Evolutionary conservation across 2,329 filamentous ascomycete genomes (phyloP).

Genomic region (Neodidymelliopsis sp.): DNA sequence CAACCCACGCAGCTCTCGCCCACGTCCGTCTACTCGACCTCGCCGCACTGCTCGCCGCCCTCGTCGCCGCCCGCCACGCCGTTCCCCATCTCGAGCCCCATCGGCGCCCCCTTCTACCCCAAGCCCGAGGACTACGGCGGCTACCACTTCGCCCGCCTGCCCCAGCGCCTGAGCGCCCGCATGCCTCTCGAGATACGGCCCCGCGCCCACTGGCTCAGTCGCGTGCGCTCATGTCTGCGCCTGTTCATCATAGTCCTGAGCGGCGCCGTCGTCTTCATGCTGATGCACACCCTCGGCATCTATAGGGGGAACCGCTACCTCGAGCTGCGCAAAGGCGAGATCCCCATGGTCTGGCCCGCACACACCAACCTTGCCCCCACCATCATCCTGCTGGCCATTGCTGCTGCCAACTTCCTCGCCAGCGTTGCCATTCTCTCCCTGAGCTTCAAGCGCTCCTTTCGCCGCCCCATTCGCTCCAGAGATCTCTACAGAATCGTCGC

Average conservation of each 20-base stretch:
- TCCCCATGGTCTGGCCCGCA: conserved; percentile 50
- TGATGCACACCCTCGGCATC: conserved; percentile 47
- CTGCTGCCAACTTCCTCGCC: conserved; percentile 44
- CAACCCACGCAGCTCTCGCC: not conserved
- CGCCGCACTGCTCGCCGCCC: no score
- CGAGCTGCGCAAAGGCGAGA: conserved; percentile 46
- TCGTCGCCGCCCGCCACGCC: conserved; percentile 22
- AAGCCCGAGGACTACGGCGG: conserved; percentile 30
- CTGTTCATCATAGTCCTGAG: conserved; percentile 48
- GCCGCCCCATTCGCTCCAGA: conserved; percentile 44
- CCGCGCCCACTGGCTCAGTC: conserved; percentile 46
- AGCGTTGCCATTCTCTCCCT: conserved; percentile 44
- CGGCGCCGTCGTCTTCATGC: conserved; percentile 45
- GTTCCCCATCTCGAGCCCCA: conserved; percentile 27
- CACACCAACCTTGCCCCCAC: conserved; percentile 48
- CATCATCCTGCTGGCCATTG: conserved; percentile 44
- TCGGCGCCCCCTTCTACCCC: conserved; percentile 26
- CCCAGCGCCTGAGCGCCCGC: conserved; percentile 31
- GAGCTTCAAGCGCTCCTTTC: conserved; percentile 44
- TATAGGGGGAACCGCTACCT: conserved; percentile 46
- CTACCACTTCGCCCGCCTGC: conserved; percentile 21
- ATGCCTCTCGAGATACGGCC: conserved; percentile 41
- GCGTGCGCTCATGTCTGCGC: conserved; percentile 46
- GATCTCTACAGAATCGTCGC: conserved; percentile 46
- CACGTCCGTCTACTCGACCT: conserved; percentile 1